Base-by-base conservation (phyloP, 495 filamentous ascomycete genomes). In the Penicillium parvum region DNA sequence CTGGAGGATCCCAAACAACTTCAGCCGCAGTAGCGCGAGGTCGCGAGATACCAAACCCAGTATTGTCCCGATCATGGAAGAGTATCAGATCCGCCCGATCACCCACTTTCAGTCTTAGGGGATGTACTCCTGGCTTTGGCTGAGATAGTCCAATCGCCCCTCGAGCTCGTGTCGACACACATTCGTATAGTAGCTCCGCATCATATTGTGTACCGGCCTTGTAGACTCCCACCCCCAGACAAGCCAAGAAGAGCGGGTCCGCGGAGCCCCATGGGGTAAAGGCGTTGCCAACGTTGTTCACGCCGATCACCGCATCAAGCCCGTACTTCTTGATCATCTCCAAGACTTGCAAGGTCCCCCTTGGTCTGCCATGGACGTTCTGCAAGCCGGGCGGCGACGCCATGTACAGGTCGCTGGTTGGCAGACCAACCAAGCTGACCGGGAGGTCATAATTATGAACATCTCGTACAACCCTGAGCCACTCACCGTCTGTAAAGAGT, bases 241-340 rank as follows among this genome's bases (percentile, higher is more conserved):
- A 80, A 27, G 82, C 82, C 34, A 87, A 52, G 12, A 66, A 65
- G 39, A 89, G 47, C 1, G 85, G 84, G 62, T 88, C 86, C n/a
- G 73, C 77, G n/a, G 65, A 77, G 0, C 84, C 85, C 48, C 82
- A 79, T 0, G 84, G 86, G 7, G 86, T 87, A 49, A 89, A 88
- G 0, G 84, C 80, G 60, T 89, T 88, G 2, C 84, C 84, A 12
- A 88, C 77, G 47, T 89, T 90, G 49, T 88, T 87, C n/a, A 88
- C 71, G 1, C 81, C 77, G 2, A 88, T 69, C 7, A 80, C 76
- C 1, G 71, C 81, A 35, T 81, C 68, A 2, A 88, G 53, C 0
- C 64, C 67, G 47, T 85, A 68, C 17, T 78, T 63, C 27, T 71
- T 63, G 20, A 88, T 84, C 74, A 89, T 69, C 1, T 79, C 65